Percentiles rank a stretch among this genome's conserved stretches.
phyloP scores from a whole-genome alignment of 345 rosid genomes.

The Eucalyptus victrix region DNA sequence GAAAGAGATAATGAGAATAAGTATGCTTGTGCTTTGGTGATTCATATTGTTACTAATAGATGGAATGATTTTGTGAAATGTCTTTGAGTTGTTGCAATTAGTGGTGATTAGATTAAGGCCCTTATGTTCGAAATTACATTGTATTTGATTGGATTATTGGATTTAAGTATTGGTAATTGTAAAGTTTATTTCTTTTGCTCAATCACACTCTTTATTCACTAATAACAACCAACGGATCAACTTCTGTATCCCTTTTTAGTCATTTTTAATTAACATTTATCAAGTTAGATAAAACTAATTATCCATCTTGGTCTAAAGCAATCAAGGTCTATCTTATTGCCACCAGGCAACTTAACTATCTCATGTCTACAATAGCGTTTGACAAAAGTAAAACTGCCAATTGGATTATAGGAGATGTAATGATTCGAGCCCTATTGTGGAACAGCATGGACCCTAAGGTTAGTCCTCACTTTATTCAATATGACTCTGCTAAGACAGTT shows the following conservation, averaged over 20 bases:
- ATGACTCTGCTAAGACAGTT: too few species aligned
- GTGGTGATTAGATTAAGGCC: not conserved
- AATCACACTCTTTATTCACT: not conserved
- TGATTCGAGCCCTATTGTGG: not conserved
- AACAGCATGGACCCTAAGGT: not conserved
- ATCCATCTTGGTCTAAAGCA: not conserved
- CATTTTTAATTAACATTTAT: not conserved
- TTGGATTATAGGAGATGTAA: not conserved
- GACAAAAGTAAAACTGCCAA: not conserved
- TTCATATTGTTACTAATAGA: too few species aligned
- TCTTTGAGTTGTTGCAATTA: rapidly evolving
- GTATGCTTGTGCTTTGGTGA: too few species aligned
- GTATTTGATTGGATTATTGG: not conserved
- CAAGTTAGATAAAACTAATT: not conserved
- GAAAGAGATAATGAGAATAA: too few species aligned
- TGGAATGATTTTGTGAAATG: too few species aligned
- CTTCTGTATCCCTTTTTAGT: not conserved
- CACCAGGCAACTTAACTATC: not conserved
- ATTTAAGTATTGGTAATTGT: too few species aligned
- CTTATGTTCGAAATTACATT: too few species aligned
- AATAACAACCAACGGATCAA: not conserved
- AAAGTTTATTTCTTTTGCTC: not conserved
- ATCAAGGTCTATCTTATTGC: not conserved
- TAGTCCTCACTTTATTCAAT: too few species aligned
- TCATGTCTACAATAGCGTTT: not conserved